These are phyloP conservation scores for Beta corolliflora DNA, from an alignment of 179 eudicot species.

Conservation along the genomic window DNA sequence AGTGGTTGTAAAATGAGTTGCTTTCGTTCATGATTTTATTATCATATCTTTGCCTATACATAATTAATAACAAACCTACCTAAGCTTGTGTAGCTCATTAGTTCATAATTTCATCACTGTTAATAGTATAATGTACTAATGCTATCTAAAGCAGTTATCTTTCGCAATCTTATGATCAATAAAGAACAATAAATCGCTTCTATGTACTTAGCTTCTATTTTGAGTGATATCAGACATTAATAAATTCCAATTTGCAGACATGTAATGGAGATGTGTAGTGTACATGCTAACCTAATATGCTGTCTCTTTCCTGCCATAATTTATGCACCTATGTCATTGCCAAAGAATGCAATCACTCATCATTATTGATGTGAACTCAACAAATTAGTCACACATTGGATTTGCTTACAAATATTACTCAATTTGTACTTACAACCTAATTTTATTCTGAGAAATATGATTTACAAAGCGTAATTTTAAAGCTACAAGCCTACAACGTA, in stretches of 20 bases:
- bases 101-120: no score
- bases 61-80: neutral
- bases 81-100: neutral
- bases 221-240: neutral
- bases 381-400: neutral
- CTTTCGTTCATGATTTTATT: slow-evolving; percentile 2
- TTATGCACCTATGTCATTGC: slow-evolving; percentile 6
- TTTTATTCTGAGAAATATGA: no score
- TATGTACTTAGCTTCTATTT: neutral
- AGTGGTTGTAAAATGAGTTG: neutral
- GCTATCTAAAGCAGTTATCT: slow-evolving; percentile 21
- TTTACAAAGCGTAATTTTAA: no score
- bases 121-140: neutral
- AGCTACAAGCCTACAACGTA: no score
- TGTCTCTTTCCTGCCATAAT: slow-evolving; percentile 20
- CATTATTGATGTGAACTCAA: neutral
- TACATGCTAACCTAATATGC: neutral
- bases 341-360: neutral
- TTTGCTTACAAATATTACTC: no score
- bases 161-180: slow-evolving; percentile 9
- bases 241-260: neutral
- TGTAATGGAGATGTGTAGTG: slow-evolving; percentile 7
- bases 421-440: no score
- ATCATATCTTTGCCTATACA: neutral
- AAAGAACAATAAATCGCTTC: neutral